Conservation (phyloP, 2,329 filamentous ascomycete species). For the Diaporthe ampelina region DNA sequence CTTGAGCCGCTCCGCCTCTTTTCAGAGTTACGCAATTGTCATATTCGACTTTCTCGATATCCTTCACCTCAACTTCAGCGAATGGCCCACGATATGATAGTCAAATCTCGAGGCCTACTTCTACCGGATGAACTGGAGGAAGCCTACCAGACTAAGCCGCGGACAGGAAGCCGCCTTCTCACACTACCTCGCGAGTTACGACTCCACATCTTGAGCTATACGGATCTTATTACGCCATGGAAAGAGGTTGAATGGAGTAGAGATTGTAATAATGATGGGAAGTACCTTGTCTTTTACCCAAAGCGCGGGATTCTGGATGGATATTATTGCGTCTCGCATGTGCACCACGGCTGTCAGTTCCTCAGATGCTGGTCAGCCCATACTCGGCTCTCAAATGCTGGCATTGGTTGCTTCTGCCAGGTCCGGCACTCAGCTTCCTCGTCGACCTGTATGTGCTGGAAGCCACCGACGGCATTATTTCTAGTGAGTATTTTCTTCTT, state of each 20-base stretch:
- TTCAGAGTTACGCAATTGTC: neutral
- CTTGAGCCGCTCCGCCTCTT: neutral
- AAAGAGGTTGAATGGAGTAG: conserved; percentile 1
- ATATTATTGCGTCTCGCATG: fast-evolving
- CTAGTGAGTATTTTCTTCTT: too few relatives aligned
- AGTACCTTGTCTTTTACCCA: neutral
- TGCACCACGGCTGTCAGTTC: neutral
- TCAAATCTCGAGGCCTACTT: neutral
- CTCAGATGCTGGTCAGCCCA: neutral
- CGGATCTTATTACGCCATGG: neutral
- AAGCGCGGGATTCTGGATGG: neutral
- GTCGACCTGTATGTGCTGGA: neutral
- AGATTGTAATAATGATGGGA: neutral
- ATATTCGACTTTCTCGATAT: neutral
- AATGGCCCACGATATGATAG: neutral
- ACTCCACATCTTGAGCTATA: neutral
- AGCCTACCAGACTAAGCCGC: neutral
- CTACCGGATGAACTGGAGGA: neutral
- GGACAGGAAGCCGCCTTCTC: neutral
- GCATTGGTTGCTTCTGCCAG: neutral
- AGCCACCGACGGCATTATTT: neutral
- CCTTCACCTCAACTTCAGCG: neutral
- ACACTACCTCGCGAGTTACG: neutral
- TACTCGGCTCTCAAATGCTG: neutral
- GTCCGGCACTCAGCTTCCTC: neutral